Percentiles rank a stretch among this genome's conserved stretches.
Conservation (phyloP, 192 early-diverging fungal species). For the Coemansia sp. region DNA sequence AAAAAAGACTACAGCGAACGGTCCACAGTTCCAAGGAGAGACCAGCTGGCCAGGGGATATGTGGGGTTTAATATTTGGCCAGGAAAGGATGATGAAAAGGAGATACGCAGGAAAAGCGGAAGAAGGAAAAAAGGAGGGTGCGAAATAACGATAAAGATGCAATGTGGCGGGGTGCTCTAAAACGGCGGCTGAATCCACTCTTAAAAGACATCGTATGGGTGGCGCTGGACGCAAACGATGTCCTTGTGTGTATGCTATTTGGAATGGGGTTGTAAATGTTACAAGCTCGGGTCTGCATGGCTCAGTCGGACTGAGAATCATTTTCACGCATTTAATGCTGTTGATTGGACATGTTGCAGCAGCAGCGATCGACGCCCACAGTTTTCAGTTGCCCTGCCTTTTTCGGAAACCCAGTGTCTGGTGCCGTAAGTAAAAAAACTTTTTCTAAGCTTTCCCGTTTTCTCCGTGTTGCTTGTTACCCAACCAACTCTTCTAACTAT, state of each 20-base stretch:
- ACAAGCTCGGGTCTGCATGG: slow-evolving; percentile 2
- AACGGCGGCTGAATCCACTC: not conserved
- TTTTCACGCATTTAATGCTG: slow-evolving; percentile 21
- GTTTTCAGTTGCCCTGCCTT: not conserved
- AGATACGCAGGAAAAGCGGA: not conserved
- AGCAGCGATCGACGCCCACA: not conserved
- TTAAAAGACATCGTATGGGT: not conserved
- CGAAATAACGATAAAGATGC: not conserved
- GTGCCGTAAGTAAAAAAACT: too few species aligned
- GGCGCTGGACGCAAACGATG: not conserved
- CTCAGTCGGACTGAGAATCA: not conserved
- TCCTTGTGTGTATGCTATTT: not conserved
- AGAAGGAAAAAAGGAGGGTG: not conserved
- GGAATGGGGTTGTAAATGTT: not conserved
- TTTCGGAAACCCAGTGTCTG: not conserved
- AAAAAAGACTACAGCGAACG: not conserved
- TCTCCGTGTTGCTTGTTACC: too few species aligned
- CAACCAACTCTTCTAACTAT: too few species aligned
- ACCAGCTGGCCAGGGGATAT: not conserved
- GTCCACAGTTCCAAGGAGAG: not conserved
- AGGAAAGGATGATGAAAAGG: not conserved
- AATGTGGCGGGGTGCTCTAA: not conserved
- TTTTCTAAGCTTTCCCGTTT: not conserved
- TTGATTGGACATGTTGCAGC: not conserved
- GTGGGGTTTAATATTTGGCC: not conserved